phyloP scores from a whole-genome alignment of 2,329 filamentous ascomycete species.

The Graphilbum ipis-grandicollis region DNA sequence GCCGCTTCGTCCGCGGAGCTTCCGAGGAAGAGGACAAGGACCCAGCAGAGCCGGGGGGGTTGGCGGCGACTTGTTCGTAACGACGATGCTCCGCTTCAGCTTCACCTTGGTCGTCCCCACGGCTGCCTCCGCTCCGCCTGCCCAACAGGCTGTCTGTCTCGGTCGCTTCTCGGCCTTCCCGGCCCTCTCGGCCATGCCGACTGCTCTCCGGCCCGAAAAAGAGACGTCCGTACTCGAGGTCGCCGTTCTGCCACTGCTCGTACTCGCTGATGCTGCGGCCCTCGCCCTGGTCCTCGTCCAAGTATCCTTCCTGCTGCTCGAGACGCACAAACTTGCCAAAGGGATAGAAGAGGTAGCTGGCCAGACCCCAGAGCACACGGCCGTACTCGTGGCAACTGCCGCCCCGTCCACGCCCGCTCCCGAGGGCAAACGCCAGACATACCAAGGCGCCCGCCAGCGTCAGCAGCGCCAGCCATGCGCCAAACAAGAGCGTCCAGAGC shows the following conservation, averaged over 20 bases:
- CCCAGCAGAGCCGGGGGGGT: no score
- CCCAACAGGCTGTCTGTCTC: conserved; percentile 79
- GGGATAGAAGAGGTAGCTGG: conserved; percentile 81
- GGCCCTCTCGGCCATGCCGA: conserved; percentile 67
- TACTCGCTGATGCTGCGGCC: conserved; percentile 96
- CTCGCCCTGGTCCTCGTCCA: conserved; percentile 88
- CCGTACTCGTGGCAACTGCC: conserved; percentile 77
- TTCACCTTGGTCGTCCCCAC: no score
- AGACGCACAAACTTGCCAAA: conserved; percentile 94
- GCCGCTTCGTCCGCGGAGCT: conserved; percentile 46
- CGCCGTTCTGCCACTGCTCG: conserved; percentile 96
- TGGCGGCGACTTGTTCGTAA: background rate
- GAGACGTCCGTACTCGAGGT: conserved; percentile 83
- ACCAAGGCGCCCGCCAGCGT: conserved; percentile 56
- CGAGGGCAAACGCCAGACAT: conserved; percentile 69
- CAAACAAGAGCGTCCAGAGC: conserved; percentile 79
- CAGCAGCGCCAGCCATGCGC: conserved; percentile 83
- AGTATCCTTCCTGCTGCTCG: conserved; percentile 83
- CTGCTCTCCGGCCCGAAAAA: conserved; percentile 79
- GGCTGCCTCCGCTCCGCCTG: no score
- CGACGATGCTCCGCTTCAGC: background rate
- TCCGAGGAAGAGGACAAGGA: no score
- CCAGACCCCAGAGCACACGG: conserved; percentile 64
- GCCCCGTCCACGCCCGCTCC: no score
- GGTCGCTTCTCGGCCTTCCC: no score